Evolutionary conservation across 257 asterid species (phyloP).

Genomic region (Marsdenia floribunda): DNA sequence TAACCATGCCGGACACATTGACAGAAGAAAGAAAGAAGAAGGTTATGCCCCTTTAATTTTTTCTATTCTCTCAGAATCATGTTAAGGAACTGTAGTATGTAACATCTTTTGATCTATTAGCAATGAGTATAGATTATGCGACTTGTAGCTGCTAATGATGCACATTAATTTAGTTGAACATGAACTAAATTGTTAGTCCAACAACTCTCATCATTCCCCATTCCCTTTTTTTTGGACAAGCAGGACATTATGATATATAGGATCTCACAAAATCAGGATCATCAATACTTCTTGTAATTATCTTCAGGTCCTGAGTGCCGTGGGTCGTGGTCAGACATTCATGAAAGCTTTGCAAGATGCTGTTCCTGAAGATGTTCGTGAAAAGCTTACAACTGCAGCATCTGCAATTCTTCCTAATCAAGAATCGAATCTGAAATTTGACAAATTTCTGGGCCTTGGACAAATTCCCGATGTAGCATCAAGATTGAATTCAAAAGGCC

Average conservation of each 20-base stretch:
- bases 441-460: constrained; percentile 38
- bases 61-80: constrained; percentile 5
- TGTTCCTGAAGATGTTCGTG: constrained; percentile 95
- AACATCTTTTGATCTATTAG: not conserved
- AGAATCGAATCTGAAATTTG: constrained; percentile 50
- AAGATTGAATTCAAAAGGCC: constrained; percentile 33
- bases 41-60: constrained; percentile 33
- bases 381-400: constrained; percentile 65
- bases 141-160: not conserved
- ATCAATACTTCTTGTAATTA: not conserved
- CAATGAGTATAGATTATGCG: not conserved
- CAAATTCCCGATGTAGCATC: constrained; percentile 39
- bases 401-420: constrained; percentile 59
- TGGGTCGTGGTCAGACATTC: constrained; percentile 79
- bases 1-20: constrained; percentile 62
- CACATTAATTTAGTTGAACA: not conserved
- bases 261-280: not conserved
- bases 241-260: not conserved
- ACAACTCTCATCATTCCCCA: not conserved
- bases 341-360: constrained; percentile 92
- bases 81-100: not conserved
- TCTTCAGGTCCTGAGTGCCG: constrained; percentile 78
- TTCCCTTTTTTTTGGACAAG: not conserved
- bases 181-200: constrained; percentile 1
- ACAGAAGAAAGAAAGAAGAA: constrained; percentile 75